These are phyloP conservation scores for Fraxinus pennsylvanica DNA, from an alignment of 257 asterid genomes.

Conservation along the genomic window DNA sequence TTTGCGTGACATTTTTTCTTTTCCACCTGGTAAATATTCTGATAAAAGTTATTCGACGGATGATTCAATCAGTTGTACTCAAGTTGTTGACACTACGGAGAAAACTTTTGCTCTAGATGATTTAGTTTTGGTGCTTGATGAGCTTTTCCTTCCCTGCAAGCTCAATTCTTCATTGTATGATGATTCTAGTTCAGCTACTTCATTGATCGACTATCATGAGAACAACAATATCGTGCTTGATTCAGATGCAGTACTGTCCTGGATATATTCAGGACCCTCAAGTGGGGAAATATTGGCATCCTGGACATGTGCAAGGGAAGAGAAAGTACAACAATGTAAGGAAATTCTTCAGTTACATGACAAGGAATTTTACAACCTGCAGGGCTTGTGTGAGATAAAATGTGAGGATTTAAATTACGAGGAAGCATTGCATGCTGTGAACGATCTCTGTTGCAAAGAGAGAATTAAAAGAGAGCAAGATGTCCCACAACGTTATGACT, in stretches of 20 bases:
- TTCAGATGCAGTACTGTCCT: slow-evolving; percentile 76
- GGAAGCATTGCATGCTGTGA: slow-evolving; percentile 82
- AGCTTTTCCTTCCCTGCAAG: slow-evolving; percentile 59
- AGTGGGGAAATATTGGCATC: slow-evolving; percentile 65
- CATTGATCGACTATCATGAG: slow-evolving; percentile 42
- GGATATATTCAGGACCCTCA: slow-evolving; percentile 75
- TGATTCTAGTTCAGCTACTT: slow-evolving; percentile 33
- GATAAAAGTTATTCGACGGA: slow-evolving; percentile 53
- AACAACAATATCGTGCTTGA: slow-evolving; percentile 49
- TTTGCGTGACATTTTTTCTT: slow-evolving; percentile 48
- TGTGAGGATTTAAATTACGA: slow-evolving; percentile 73
- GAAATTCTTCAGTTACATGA: slow-evolving; percentile 76
- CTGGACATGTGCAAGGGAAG: slow-evolving; percentile 67
- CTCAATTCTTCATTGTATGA: slow-evolving; percentile 31
- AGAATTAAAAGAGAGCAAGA: slow-evolving; percentile 73
- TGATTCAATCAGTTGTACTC: slow-evolving; percentile 40
- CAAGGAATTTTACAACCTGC: slow-evolving; percentile 78
- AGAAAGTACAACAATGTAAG: slow-evolving; percentile 63
- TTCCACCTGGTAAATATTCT: slow-evolving; percentile 20
- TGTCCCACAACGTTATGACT: slow-evolving; percentile 60
- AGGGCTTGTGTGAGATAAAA: slow-evolving; percentile 82
- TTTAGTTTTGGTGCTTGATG: slow-evolving; percentile 65
- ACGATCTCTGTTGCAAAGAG: slow-evolving; percentile 79
- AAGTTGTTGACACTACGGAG: slow-evolving; percentile 55
- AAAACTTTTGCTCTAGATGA: slow-evolving; percentile 61